These are phyloP conservation scores for Candida vaughaniae DNA, from an alignment of 805 yeast species.

Conservation along the genomic window DNA sequence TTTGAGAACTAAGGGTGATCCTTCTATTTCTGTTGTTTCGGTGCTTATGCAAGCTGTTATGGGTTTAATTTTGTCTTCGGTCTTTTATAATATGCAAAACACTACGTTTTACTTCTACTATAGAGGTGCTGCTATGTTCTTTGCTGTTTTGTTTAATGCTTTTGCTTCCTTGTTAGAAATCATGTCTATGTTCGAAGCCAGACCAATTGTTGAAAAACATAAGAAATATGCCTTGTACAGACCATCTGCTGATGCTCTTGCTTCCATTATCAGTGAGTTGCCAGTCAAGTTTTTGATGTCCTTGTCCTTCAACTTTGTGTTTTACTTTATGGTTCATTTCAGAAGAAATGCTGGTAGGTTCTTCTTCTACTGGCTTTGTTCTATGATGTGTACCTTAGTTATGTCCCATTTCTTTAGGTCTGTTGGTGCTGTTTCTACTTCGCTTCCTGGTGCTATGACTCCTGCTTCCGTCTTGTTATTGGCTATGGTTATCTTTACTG, in stretches of 20 bases:
- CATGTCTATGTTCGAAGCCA: slow-evolving; percentile 54
- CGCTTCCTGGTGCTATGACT: slow-evolving; percentile 41
- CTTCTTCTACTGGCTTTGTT: slow-evolving; percentile 32
- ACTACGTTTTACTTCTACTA: slow-evolving; percentile 57
- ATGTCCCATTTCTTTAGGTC: slow-evolving; percentile 44
- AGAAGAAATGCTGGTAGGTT: slow-evolving; percentile 34
- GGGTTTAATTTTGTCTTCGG: slow-evolving; percentile 59
- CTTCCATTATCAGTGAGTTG: slow-evolving; percentile 52
- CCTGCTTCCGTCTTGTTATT: slow-evolving; percentile 24
- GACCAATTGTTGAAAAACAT: slow-evolving; percentile 69
- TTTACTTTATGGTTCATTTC: slow-evolving; percentile 50
- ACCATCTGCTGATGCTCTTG: slow-evolving; percentile 71
- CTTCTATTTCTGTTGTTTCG: slow-evolving; percentile 5
- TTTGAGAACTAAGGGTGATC: slow-evolving; percentile 7
- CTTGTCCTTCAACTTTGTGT: slow-evolving; percentile 27
- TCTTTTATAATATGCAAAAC: slow-evolving; percentile 50
- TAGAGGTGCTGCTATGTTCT: slow-evolving; percentile 62
- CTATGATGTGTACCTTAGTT: slow-evolving; percentile 28
- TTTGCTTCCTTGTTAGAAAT: slow-evolving; percentile 60
- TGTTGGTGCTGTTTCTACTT: slow-evolving; percentile 41
- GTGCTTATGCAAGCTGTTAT: slow-evolving; percentile 4
- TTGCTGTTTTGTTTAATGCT: slow-evolving; percentile 58
- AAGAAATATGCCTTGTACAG: slow-evolving; percentile 67
- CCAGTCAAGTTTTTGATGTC: slow-evolving; percentile 54
- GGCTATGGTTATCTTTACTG: slow-evolving; percentile 55